Evolutionary conservation across 257 asterid species (phyloP), one percentile per base, ranked within the genome.

Genomic region (Anisodus tanguticus): DNA sequence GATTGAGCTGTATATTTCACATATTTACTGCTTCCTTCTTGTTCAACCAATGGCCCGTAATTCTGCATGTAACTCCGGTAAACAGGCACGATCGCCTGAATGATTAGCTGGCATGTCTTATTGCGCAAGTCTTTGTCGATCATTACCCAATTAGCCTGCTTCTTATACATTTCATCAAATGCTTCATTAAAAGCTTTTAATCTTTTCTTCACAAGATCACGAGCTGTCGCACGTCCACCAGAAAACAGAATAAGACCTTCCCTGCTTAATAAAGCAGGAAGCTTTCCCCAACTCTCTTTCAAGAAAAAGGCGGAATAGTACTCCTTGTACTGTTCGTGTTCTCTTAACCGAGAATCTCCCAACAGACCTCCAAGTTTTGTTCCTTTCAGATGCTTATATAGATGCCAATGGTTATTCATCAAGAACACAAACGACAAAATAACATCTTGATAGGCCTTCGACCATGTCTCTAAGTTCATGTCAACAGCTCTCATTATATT

Each of bases 51-150:
- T 4, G 98, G 96, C 11, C 98, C 97, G 35, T 95, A 95, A 80
- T 95, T 94, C 86, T 94, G 98, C 97, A 95, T 91, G 91, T 92
- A 95, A 91, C 98, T 94, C 4, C 97, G 94, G 35, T 93, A 95
- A 62, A 95, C 97, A 16, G 99, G 99, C 66, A 95, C 98, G 6
- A 92, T 86, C 1, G 97, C 91, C 87, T 95, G 97, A 51, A 91
- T 90, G 69, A 92, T 89, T 60, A 83, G 89, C 86, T 91, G 97
- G 45, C 91, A 58, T 9, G 90, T 89, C 91, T 90, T 94, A 83
- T 91, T 95, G 69, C 95, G 88, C 62, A 94, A 59, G 72, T 91
- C 99, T 62, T 88, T 92, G 85, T 95, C 99, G 16, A 88, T 53
- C 60, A 95, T 85, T 9, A 92, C 89, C 93, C 93, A 93, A 47